Base-by-base conservation (phyloP, 176 grass and related monocot species). In the Canna indica region DNA sequence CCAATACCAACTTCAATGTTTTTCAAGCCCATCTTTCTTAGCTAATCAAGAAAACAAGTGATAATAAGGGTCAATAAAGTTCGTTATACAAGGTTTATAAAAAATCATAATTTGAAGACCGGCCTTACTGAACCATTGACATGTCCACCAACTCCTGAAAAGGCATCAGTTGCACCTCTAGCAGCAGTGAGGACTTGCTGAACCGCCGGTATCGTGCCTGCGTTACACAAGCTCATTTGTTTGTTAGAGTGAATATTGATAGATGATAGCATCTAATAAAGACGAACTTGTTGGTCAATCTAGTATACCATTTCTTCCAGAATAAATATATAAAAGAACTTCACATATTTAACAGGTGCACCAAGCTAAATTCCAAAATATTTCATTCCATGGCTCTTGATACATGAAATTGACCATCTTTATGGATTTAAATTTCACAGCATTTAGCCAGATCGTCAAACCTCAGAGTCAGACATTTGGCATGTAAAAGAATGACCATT, bases 141-240 rank as follows among this genome's bases (percentile, higher is more conserved):
- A 75, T 92, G 89, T 66, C 84, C 87, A 7, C 84, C 85, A 73
- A 90, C 81, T 67, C 94, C 86, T 38, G 89, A 93, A 77, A 99
- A 93, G 32, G 90, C 81, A 85, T 93, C 82, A 7, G 89, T 84
- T 31, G 94, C 94, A 3, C 94, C 89, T 73, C 94, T 93, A 56
- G 94, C 90, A 17, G 89, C 89, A 58, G 81, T 81, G 79, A 99
- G 83, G 71, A 99, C 78, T 90, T 99, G 86, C 64, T 93, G 89
- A 74, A 93, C 73, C 29, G 82, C 86, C 9, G 89, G 89, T 88
- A 99, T 88, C 16, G 79, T 81, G 80, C 94, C 94, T 99, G 71
- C 34, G 28, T 54, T 59, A 28, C 52, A 27, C 2, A 42, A 24
- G 15, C 1, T 28, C n/a, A 59, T 41, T 41, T 18, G 13, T 60